Evolutionary conservation across 768 basidiomycete genomes (phyloP), one percentile per base, ranked within the genome.

Genomic region (Daedalea quercina): DNA sequence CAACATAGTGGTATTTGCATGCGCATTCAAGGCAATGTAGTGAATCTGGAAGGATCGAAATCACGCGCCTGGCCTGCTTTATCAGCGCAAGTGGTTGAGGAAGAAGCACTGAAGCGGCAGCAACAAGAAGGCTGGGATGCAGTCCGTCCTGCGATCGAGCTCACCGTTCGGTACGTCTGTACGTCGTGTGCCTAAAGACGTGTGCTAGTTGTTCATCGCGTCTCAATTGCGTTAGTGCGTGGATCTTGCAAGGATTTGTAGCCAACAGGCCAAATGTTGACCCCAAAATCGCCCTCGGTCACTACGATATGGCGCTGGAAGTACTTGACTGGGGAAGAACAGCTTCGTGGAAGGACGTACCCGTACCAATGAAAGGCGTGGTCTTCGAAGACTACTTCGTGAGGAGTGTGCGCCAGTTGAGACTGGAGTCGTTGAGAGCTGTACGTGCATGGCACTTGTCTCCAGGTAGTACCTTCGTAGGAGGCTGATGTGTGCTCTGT

Each of bases 331-430:
- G 76, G 71, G 78, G 79, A 22, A 51, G 60, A 3, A 56, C 60
- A 20, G 50, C 56, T 4, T 31, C 28, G 7, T 79, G 75, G 71
- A 46, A 13, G 28, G 59, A 76, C 53, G 71, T 78, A 6, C 56
- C 70, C 1, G 52, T 35, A 22, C 56, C 65, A 17, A 67, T 72
- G n/a, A 63, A 73, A 12, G 77, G 78, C 3, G 62, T 59, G 9
- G 69, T 79, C 15, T 79, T 79, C 48, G 66, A 71, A 25, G 44
- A 52, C 3, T 69, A 69, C 7, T 76, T 77, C 57, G 58, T 77
- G 9, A 68, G 74, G 23, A 75, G 72, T 4, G 68, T 76, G 15
- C 70, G 65, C 42, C 55, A 59, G 24, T 48, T 76, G 22, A 66
- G 67, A 23, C 54, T 77, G 9, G 55, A 69, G 15, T 48, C 65